These are phyloP conservation scores for Botrytis tulipae DNA, from an alignment of 2,329 filamentous ascomycete genomes.

Conservation along the genomic window DNA sequence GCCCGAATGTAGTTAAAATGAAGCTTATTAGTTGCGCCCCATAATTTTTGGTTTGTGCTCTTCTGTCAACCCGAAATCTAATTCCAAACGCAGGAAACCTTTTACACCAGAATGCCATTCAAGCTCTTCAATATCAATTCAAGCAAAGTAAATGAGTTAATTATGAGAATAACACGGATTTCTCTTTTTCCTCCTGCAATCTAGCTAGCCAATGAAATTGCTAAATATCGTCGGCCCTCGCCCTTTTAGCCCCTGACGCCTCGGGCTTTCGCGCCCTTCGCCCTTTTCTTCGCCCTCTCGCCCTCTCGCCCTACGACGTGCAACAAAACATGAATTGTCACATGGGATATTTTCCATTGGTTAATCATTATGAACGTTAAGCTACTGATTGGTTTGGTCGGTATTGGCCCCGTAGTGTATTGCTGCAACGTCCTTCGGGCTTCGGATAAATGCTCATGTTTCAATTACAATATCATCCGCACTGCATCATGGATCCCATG, in stretches of 20 bases:
- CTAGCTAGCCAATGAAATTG: neutral
- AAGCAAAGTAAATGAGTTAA: neutral
- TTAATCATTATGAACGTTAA: neutral
- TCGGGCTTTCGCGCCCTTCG: conserved; percentile 9
- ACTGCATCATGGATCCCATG: conserved; percentile 50
- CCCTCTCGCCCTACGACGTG: conserved; percentile 10
- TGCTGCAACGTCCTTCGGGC: neutral
- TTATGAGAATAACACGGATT: neutral
- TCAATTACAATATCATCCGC: neutral
- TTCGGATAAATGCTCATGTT: neutral
- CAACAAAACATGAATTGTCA: conserved; percentile 15
- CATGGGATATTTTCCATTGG: conserved; percentile 6
- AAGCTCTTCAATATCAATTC: neutral
- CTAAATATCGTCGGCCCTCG: neutral
- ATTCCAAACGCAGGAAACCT: neutral
- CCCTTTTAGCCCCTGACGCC: neutral
- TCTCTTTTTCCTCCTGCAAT: no score
- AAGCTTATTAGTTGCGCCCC: neutral
- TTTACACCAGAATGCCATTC: neutral
- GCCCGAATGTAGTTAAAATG: conserved; percentile 25
- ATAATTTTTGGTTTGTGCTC: neutral
- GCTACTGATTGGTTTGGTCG: neutral
- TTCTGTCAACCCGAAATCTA: neutral
- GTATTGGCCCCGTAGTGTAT: neutral
- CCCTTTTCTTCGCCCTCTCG: neutral